phyloP scores from a whole-genome alignment of 2,329 filamentous ascomycete species.

The Domatiomyces globalis region DNA sequence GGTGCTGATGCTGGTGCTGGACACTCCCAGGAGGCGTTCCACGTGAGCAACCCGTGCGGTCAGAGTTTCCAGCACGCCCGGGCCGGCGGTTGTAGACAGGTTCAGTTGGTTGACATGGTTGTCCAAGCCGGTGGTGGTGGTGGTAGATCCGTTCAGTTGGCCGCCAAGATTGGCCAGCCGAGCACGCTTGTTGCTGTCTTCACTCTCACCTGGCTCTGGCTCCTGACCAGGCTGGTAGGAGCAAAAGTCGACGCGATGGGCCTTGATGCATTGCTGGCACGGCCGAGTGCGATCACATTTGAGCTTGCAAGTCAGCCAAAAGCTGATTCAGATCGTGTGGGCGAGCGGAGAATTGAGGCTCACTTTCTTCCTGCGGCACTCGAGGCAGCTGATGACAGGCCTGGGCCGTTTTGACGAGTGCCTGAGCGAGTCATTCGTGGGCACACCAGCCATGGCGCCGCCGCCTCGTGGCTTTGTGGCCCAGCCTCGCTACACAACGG shows the following conservation, averaged over 20 bases:
- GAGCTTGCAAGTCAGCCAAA: constrained; percentile 24
- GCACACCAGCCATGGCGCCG: not conserved
- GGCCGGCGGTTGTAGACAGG: not conserved
- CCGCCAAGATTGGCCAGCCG: not conserved
- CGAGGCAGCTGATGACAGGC: constrained; percentile 27
- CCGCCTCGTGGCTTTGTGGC: not conserved
- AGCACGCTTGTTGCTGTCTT: constrained; percentile 6
- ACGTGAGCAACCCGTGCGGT: not conserved
- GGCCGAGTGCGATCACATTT: constrained; percentile 41
- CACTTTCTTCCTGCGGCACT: constrained; percentile 29
- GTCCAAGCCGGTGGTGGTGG: not conserved
- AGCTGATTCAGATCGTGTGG: not conserved
- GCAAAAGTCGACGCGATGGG: constrained; percentile 9
- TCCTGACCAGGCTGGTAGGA: constrained; percentile 14
- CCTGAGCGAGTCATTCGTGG: not conserved
- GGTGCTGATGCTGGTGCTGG: too few species aligned
- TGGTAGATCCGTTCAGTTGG: not conserved
- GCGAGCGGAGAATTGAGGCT: not conserved
- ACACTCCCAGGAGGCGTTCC: not conserved
- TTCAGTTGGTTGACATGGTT: not conserved
- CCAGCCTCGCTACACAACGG: not conserved
- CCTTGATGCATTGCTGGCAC: constrained; percentile 36
- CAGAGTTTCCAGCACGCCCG: not conserved
- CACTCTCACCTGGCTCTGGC: constrained; percentile 4
- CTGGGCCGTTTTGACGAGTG: constrained; percentile 7